Conservation (phyloP, 345 rosid genomes). For the Microcos paniculata region DNA sequence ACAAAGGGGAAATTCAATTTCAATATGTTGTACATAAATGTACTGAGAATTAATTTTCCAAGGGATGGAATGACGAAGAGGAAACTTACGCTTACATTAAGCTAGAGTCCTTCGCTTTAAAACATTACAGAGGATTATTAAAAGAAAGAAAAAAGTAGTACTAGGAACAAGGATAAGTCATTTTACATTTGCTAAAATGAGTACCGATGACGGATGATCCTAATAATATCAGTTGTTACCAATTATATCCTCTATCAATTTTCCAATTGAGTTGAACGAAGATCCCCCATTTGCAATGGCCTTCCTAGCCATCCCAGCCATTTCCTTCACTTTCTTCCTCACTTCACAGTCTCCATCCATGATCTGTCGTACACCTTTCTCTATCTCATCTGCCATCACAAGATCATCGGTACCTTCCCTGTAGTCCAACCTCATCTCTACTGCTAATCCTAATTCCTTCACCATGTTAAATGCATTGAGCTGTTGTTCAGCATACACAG, state of each 20-base stretch:
- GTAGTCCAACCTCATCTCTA: not conserved
- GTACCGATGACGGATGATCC: too few relatives aligned
- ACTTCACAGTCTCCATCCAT: slow-evolving; percentile 8
- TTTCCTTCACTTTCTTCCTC: slow-evolving; percentile 22
- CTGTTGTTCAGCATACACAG: not conserved
- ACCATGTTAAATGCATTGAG: not conserved
- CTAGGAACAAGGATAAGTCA: too few relatives aligned
- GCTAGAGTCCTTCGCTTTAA: too few relatives aligned
- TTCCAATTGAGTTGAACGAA: not conserved
- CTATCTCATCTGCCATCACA: slow-evolving; percentile 1
- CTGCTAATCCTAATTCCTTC: not conserved
- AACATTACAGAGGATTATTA: too few relatives aligned
- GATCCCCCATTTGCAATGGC: not conserved
- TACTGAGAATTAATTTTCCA: too few relatives aligned
- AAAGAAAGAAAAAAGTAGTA: too few relatives aligned
- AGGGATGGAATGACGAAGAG: too few relatives aligned
- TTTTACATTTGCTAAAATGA: too few relatives aligned
- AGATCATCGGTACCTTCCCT: not conserved
- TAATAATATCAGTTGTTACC: not conserved
- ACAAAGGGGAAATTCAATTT: too few relatives aligned
- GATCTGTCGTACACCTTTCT: not conserved
- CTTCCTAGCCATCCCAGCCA: slow-evolving; percentile 3
- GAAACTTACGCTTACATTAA: too few relatives aligned
- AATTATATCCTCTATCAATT: not conserved
- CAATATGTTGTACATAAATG: too few relatives aligned